Conservation (phyloP, 2,329 filamentous ascomycete genomes). For the Colletotrichum noveboracense region DNA sequence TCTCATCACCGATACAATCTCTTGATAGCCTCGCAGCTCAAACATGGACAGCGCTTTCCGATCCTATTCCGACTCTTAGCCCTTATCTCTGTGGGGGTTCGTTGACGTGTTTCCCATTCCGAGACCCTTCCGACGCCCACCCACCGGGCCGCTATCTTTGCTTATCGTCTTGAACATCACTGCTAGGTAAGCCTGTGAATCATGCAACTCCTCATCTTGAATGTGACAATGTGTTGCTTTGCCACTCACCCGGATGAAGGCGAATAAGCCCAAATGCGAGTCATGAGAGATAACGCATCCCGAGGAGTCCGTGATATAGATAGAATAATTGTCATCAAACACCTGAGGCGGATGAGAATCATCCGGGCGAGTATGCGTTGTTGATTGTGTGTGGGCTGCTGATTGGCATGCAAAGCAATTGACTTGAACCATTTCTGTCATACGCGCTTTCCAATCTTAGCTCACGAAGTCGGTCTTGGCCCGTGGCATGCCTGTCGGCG, state of each 20-base stretch:
- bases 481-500: fast-evolving
- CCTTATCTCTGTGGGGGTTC: slow-evolving; percentile 9
- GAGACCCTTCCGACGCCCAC: background rate
- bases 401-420: background rate
- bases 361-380: background rate
- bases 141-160: background rate
- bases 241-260: background rate
- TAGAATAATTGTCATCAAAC: background rate
- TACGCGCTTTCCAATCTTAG: fast-evolving
- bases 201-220: background rate
- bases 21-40: background rate
- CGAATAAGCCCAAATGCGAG: background rate
- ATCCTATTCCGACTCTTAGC: background rate
- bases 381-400: background rate
- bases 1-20: no score
- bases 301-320: background rate
- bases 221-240: background rate
- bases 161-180: background rate
- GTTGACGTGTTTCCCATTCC: background rate
- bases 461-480: background rate
- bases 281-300: background rate
- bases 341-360: background rate
- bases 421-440: background rate
- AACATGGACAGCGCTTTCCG: background rate
- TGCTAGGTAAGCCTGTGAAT: background rate